These are phyloP conservation scores for Atkinsonella hypoxylon DNA, from an alignment of 2,329 filamentous ascomycete genomes.

Conservation along the genomic window DNA sequence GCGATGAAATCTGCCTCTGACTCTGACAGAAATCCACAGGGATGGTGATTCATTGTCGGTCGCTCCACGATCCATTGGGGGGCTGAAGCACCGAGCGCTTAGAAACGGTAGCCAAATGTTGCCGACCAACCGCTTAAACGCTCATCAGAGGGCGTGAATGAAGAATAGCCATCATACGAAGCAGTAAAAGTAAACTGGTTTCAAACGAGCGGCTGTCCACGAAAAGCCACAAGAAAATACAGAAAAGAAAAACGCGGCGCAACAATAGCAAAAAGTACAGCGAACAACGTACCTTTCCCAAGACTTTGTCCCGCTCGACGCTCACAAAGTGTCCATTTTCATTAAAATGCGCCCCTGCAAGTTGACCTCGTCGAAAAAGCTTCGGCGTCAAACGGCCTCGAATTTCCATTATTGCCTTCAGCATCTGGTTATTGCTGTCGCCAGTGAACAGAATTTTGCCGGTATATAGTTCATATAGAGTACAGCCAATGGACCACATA, in stretches of 20 bases:
- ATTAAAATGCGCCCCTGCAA: slow-evolving; percentile 71
- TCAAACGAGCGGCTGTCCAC: too few relatives aligned
- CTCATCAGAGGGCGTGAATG: background rate
- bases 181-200: too few relatives aligned
- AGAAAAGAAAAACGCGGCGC: slow-evolving; percentile 9
- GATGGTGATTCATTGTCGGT: background rate
- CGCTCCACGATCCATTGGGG: background rate
- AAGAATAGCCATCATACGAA: background rate
- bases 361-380: slow-evolving; percentile 69
- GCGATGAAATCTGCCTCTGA: background rate
- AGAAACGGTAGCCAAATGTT: background rate
- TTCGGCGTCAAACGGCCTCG: slow-evolving; percentile 86
- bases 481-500: slow-evolving; percentile 97
- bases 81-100: background rate
- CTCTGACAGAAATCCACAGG: background rate
- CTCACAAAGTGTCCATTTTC: slow-evolving; percentile 74
- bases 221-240: background rate
- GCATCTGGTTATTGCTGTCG: slow-evolving; percentile 96
- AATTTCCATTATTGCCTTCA: slow-evolving; percentile 90
- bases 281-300: slow-evolving; percentile 54
- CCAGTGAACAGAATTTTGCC: slow-evolving; percentile 96
- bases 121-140: background rate
- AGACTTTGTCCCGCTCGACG: slow-evolving; percentile 76
- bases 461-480: slow-evolving; percentile 91
- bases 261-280: slow-evolving; percentile 5